phyloP scores from a whole-genome alignment of 441 rosid genomes.

The Gossypium aridum region DNA sequence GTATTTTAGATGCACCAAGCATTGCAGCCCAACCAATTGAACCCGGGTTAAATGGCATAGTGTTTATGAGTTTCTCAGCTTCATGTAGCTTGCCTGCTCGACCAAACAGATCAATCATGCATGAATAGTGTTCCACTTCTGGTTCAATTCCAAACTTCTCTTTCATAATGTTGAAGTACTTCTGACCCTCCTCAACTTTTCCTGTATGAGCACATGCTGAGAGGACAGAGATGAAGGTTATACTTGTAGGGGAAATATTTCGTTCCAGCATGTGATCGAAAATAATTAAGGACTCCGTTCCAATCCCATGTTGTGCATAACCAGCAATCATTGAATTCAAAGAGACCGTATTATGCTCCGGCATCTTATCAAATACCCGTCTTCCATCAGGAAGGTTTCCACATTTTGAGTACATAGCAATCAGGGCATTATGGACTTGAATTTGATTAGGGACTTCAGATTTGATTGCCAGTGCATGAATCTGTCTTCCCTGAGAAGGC shows the following conservation, averaged over 20 bases:
- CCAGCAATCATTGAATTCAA: constrained; percentile 75
- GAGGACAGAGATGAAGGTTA: constrained; percentile 79
- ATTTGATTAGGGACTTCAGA: constrained; percentile 60
- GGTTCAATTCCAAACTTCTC: constrained; percentile 66
- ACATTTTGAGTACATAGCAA: constrained; percentile 68
- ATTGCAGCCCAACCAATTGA: constrained; percentile 72
- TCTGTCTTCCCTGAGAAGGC: constrained; percentile 70
- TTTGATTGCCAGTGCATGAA: constrained; percentile 63
- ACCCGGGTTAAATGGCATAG: constrained; percentile 62
- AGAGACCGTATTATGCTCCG: constrained; percentile 51
- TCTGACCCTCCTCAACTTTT: constrained; percentile 47
- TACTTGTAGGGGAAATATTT: constrained; percentile 48
- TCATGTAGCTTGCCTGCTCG: constrained; percentile 74
- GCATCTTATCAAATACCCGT: constrained; percentile 60
- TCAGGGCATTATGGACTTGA: constrained; percentile 59
- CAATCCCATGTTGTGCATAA: constrained; percentile 73
- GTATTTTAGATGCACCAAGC: constrained; percentile 70
- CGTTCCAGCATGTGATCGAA: constrained; percentile 55
- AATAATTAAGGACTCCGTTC: constrained; percentile 39
- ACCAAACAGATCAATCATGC: constrained; percentile 81
- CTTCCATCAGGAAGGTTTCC: constrained; percentile 66
- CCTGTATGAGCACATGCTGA: constrained; percentile 86
- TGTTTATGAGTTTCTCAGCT: constrained; percentile 64
- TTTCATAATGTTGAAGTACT: constrained; percentile 60
- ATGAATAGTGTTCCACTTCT: constrained; percentile 78